A percentile compares a stretch with the other conserved stretches of the same genome.
Evolutionary conservation across 176 grass and related monocot genomes (phyloP).

Genomic region (Bromus sterilis): DNA sequence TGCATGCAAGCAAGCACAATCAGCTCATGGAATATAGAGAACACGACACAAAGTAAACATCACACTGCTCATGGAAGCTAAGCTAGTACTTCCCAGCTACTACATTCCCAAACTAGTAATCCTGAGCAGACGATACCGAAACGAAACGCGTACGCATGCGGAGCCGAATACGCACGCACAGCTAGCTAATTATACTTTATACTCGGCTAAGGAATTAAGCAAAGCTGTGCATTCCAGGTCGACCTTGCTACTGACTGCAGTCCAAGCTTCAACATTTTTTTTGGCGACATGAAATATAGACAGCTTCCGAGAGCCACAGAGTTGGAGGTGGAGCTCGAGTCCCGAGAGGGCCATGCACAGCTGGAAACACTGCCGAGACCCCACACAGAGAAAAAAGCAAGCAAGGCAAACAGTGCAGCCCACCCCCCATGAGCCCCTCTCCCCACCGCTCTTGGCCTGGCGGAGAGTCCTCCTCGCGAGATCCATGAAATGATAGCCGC

Average conservation of each 20-base stretch:
- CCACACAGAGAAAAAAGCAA: constrained; percentile 23
- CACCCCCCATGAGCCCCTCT: neutral
- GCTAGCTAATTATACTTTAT: no score
- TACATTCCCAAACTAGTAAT: neutral
- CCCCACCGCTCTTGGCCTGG: neutral
- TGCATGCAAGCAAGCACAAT: neutral
- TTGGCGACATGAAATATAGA: constrained; percentile 41
- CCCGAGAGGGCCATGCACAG: constrained; percentile 14
- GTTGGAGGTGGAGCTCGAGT: constrained; percentile 1
- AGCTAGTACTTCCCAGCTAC: neutral
- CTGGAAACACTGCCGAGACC: constrained; percentile 10
- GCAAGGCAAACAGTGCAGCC: constrained; percentile 18
- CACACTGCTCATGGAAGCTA: neutral
- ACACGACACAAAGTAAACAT: neutral
- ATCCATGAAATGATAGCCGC: constrained; percentile 44
- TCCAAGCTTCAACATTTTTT: neutral
- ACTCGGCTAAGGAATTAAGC: neutral
- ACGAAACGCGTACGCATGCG: neutral
- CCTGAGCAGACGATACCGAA: neutral
- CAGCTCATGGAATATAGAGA: constrained; percentile 33
- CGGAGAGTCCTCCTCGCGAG: neutral
- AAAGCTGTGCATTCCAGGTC: neutral
- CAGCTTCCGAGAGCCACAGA: neutral
- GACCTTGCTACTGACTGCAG: neutral
- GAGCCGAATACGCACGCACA: neutral